These are phyloP conservation scores for Chrysanthemum seticuspe DNA, from an alignment of 129 eudicot genomes.

Conservation along the genomic window DNA sequence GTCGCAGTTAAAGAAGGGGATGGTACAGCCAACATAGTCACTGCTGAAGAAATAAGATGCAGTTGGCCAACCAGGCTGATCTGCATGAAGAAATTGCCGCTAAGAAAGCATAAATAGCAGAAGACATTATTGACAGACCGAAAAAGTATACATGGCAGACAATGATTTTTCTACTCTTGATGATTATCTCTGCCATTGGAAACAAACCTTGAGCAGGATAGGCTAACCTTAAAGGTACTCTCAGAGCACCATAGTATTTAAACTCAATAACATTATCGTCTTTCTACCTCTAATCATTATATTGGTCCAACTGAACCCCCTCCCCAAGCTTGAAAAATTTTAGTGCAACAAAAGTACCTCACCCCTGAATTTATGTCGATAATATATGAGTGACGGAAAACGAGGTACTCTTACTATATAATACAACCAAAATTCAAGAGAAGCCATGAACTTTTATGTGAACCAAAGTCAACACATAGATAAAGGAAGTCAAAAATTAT, in stretches of 20 bases:
- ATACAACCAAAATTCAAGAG: background rate
- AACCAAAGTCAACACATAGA: background rate
- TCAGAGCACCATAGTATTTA: background rate
- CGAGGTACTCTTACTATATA: too few relatives aligned
- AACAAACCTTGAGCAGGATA: constrained; percentile 2
- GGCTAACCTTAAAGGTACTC: background rate
- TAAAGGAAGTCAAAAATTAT: background rate
- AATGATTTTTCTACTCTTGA: background rate
- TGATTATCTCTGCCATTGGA: background rate
- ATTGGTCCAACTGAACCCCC: background rate
- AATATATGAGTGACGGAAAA: too few relatives aligned
- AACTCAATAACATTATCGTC: background rate
- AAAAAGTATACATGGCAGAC: background rate
- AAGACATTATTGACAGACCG: background rate
- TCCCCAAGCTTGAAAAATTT: background rate
- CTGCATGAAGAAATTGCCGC: constrained; percentile 38
- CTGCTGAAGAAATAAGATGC: constrained; percentile 91
- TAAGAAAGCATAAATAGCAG: constrained; percentile 19
- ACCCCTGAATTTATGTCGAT: background rate
- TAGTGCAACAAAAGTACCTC: background rate
- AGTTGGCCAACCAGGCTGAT: constrained; percentile 85
- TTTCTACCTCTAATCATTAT: background rate
- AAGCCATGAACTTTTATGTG: background rate
- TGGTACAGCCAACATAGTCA: constrained; percentile 94
- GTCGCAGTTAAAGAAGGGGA: constrained; percentile 97